Conservation (phyloP, 768 basidiomycete species). For the Paxillus rubicundulus region DNA sequence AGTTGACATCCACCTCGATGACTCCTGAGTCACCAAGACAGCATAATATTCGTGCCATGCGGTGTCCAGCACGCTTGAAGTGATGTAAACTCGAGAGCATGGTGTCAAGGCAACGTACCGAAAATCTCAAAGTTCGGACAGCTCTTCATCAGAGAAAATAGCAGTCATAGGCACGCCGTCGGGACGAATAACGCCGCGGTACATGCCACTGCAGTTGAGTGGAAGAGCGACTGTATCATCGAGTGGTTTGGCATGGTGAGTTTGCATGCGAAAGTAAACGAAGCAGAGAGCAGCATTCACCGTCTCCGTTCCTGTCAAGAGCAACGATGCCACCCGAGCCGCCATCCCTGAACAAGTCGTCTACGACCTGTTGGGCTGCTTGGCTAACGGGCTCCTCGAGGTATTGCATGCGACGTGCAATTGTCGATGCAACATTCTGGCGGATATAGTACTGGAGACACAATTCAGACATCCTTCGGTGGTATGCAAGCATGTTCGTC, state of each 20-base stretch:
- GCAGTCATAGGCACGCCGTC: slow-evolving; percentile 74
- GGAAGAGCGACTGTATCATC: slow-evolving; percentile 58
- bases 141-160: slow-evolving; percentile 69
- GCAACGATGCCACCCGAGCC: slow-evolving; percentile 77
- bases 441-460: slow-evolving; percentile 70
- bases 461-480: slow-evolving; percentile 2
- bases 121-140: slow-evolving; percentile 21
- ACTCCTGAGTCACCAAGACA: too few species aligned
- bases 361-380: slow-evolving; percentile 55
- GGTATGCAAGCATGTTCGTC: slow-evolving; percentile 19
- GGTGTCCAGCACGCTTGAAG: too few species aligned
- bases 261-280: neutral
- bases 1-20: too few species aligned
- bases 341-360: slow-evolving; percentile 55
- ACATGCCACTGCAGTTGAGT: slow-evolving; percentile 80
- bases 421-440: slow-evolving; percentile 58
- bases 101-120: neutral
- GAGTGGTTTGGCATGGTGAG: neutral
- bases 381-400: slow-evolving; percentile 52
- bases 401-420: slow-evolving; percentile 65
- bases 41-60: too few species aligned
- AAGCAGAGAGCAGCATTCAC: slow-evolving; percentile 35
- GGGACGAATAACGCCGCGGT: slow-evolving; percentile 66
- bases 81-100: too few species aligned
- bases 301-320: slow-evolving; percentile 65